phyloP scores from a whole-genome alignment of 202 grass and related monocot genomes.

The Digitaria exilis region DNA sequence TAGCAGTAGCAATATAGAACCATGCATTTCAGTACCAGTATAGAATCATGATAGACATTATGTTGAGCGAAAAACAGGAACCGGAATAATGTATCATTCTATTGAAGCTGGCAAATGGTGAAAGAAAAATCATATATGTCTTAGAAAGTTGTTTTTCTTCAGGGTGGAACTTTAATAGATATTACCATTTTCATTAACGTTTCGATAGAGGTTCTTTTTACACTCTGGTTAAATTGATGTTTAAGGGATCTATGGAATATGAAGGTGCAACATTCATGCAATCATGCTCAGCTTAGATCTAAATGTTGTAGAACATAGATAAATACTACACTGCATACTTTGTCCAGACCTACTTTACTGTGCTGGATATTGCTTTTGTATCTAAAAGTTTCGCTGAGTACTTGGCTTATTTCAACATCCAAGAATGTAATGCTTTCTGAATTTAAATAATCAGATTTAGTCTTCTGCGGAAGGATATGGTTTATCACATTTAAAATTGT shows the following conservation, averaged over 20 bases:
- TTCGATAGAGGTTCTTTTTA: background rate
- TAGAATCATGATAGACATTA: background rate
- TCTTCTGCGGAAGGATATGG: background rate
- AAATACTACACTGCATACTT: background rate
- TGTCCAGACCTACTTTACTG: background rate
- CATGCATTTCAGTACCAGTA: too few relatives aligned
- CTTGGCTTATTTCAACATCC: background rate
- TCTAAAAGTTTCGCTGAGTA: background rate
- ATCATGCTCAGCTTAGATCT: background rate
- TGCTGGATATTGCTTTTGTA: background rate
- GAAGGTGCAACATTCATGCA: background rate
- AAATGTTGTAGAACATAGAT: background rate
- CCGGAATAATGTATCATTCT: background rate
- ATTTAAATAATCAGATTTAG: background rate
- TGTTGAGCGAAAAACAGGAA: background rate
- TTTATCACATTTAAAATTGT: slow-evolving; percentile 13
- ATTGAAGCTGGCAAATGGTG: background rate
- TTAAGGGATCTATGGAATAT: too few relatives aligned
- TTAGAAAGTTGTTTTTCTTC: background rate
- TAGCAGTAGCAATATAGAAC: too few relatives aligned
- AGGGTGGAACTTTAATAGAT: background rate
- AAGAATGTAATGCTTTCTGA: background rate
- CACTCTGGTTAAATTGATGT: background rate
- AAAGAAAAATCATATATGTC: background rate
- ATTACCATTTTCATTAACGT: background rate